Percentiles rank a stretch among this genome's conserved stretches.
phyloP scores from a whole-genome alignment of 805 yeast genomes.

The Metschnikowia santaceciliae region DNA sequence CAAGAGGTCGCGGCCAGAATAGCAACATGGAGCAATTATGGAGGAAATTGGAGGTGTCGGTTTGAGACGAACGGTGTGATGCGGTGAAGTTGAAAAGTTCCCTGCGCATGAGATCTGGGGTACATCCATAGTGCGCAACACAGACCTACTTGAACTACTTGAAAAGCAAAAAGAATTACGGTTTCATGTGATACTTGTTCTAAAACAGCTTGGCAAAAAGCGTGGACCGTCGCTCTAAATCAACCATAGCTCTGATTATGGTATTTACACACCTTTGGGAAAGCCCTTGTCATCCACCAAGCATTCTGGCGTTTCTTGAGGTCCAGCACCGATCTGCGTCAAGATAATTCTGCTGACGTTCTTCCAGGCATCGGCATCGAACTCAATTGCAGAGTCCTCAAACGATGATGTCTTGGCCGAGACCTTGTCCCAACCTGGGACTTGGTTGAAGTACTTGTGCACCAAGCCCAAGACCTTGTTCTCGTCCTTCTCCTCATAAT shows the following conservation, averaged over 20 bases:
- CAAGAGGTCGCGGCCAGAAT: background rate
- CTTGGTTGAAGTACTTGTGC: slow-evolving; percentile 52
- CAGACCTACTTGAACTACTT: background rate
- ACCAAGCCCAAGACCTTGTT: slow-evolving; percentile 66
- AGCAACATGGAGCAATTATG: background rate
- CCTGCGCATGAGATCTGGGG: slow-evolving; percentile 1
- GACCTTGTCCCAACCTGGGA: slow-evolving; percentile 64
- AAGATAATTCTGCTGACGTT: slow-evolving; percentile 83
- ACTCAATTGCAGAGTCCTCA: slow-evolving; percentile 29
- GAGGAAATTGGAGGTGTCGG: background rate
- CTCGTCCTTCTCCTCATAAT: slow-evolving; percentile 78
- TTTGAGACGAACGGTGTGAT: background rate
- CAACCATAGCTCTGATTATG: background rate
- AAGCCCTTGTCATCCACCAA: slow-evolving; percentile 58
- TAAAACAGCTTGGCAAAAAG: background rate
- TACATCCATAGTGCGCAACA: background rate
- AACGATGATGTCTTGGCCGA: slow-evolving; percentile 15
- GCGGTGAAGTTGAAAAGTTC: background rate
- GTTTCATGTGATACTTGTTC: background rate
- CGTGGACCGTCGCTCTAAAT: background rate
- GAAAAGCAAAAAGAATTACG: background rate
- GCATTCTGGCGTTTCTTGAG: slow-evolving; percentile 54
- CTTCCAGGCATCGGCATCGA: slow-evolving; percentile 49
- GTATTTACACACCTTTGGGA: slow-evolving; percentile 46
- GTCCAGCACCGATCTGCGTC: slow-evolving; percentile 87